These are phyloP conservation scores for Eimeria tenella DNA, from an alignment of 169 alveolate species.

Conservation along the genomic window DNA sequence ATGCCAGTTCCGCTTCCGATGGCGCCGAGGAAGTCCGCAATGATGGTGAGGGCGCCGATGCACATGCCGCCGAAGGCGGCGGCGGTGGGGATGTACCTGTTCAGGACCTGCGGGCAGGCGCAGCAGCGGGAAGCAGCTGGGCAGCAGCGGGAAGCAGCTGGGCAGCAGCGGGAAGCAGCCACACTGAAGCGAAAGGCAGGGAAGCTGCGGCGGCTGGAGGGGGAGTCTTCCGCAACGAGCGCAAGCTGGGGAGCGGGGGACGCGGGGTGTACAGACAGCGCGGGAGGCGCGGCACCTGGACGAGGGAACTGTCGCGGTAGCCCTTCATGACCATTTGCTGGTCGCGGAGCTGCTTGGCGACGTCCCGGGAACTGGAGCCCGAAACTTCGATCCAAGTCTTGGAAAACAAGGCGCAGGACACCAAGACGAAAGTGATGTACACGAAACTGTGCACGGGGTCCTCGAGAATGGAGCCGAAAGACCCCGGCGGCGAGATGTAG, in stretches of 20 bases:
- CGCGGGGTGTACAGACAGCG: too few relatives aligned
- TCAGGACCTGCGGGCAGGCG: slow-evolving; percentile 67
- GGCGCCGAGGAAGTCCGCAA: slow-evolving; percentile 99
- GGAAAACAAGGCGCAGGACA: slow-evolving; percentile 99
- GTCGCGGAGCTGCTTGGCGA: slow-evolving; percentile 99
- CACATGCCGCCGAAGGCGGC: slow-evolving; percentile 99
- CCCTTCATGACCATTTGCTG: slow-evolving; percentile 97
- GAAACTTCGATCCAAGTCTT: slow-evolving; percentile 99
- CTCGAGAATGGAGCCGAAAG: slow-evolving; percentile 92
- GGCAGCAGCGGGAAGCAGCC: too few relatives aligned
- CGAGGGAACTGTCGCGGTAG: slow-evolving; percentile 92
- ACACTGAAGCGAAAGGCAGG: too few relatives aligned
- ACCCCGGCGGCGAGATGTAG: slow-evolving; percentile 98
- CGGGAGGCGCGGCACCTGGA: slow-evolving; percentile 79
- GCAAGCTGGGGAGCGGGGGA: too few relatives aligned
- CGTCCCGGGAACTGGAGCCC: slow-evolving; percentile 99
- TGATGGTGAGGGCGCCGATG: slow-evolving; percentile 98
- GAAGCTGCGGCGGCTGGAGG: too few relatives aligned
- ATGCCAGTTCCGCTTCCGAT: slow-evolving; percentile 99
- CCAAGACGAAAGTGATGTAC: slow-evolving; percentile 97
- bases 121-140: too few relatives aligned
- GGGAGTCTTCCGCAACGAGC: too few relatives aligned
- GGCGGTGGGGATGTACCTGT: slow-evolving; percentile 99
- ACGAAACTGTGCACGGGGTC: slow-evolving; percentile 98
- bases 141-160: too few relatives aligned